Evolutionary conservation across 352 stramenopile genomes (phyloP), one percentile per base, ranked within the genome.

Genomic region (Pythium sukuiense): DNA sequence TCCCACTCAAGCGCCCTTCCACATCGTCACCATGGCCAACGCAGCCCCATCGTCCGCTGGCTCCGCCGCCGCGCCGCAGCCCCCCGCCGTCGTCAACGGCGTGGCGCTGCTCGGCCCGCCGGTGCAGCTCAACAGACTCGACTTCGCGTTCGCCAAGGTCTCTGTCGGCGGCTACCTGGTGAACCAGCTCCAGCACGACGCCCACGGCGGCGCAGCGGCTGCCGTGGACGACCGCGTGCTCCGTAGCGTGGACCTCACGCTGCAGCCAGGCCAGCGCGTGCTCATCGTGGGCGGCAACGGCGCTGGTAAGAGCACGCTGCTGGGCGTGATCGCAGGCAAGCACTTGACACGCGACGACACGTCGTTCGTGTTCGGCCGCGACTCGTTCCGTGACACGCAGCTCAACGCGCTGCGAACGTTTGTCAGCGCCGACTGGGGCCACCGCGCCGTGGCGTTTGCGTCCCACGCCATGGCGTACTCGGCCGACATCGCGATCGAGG

Each of bases 351-450:
- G 94, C 9, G 87, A 93, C 43, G 93, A 88, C 37, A 97, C 79
- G 68, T 81, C 67, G 64, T 65, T 83, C 14, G 59, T 96, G 29
- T 92, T 98, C 55, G 93, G 93, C 0, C 87, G 95, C 33, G 89
- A 99, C 71, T 92, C 90, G 30, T 99, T 99, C 76, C 93, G 96
- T 18, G 96, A 99, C 69, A 99, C 96, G 39, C 88, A 74, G 53
- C 77, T 99, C 7, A 99, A 99, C 74, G 87, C 92, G 65, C 69
- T 96, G 55, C 84, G 96, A 39, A 88, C 95, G 3, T 99, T 98
- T 72, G 85, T 99, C 48, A 97, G 96, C 71, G 96, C 89, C 30
- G 94, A 99, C 65, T 99, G 97, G 97, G 96, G 96, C 13, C 97
- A 98, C 72, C 86, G 93, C 11, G 95, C 93, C 0, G 92, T 99